Evolutionary conservation across 2,329 filamentous ascomycete species (phyloP).

Genomic region (Scedosporium minutisporum): DNA sequence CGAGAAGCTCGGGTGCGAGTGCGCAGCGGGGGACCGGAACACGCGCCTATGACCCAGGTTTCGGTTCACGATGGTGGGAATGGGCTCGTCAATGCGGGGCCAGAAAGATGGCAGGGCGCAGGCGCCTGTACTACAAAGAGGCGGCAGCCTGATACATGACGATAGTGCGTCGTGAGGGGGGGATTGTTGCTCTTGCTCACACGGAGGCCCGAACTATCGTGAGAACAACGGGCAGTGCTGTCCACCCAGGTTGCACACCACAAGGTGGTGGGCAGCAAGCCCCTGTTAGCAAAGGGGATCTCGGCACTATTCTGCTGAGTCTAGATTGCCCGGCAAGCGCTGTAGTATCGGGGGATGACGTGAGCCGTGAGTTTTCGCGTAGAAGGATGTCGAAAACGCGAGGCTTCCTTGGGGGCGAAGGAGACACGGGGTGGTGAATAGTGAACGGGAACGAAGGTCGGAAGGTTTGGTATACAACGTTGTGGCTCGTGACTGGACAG

Average conservation of each 20-base stretch:
- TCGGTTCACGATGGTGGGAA: conserved; percentile 2
- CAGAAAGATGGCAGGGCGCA: conserved; percentile 28
- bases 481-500: not conserved
- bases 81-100: conserved; percentile 6
- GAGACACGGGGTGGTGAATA: not conserved
- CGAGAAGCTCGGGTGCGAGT: conserved; percentile 6
- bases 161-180: conserved; percentile 6
- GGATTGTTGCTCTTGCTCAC: conserved; percentile 3
- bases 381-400: not conserved
- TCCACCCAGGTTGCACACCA: not conserved
- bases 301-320: not conserved
- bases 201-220: not conserved
- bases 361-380: not conserved
- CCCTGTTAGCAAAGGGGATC: not conserved
- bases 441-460: not conserved
- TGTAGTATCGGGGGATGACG: not conserved
- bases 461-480: not conserved
- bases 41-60: not conserved
- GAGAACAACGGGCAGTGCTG: not conserved
- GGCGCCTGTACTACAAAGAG: conserved; percentile 37
- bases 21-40: not conserved
- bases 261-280: conserved; percentile 2
- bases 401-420: not conserved
- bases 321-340: not conserved
- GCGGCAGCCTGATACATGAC: conserved; percentile 37